These are phyloP conservation scores for Brassica nigra DNA, from an alignment of 345 rosid species.

Conservation along the genomic window DNA sequence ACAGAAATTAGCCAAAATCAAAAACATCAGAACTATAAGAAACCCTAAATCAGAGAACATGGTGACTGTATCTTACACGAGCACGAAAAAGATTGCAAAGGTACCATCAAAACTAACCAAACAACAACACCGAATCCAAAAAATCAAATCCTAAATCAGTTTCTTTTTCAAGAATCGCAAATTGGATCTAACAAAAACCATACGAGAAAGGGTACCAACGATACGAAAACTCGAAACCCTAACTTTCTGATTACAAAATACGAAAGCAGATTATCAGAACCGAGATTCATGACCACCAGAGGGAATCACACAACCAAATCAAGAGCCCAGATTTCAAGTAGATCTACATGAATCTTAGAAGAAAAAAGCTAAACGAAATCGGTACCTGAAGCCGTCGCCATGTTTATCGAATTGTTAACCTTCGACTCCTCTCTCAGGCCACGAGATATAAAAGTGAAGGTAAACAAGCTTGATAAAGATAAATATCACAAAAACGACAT, in stretches of 20 bases:
- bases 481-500: neutral
- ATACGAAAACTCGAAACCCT: neutral
- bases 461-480: neutral
- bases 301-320: constrained; percentile 2
- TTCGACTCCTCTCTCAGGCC: constrained; percentile 16
- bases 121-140: neutral
- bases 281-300: neutral
- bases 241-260: neutral
- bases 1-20: neutral
- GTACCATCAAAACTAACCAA: neutral
- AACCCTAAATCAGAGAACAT: neutral
- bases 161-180: neutral
- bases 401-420: constrained; percentile 1
- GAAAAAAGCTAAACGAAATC: neutral
- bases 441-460: neutral
- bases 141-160: neutral
- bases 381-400: constrained; percentile 43
- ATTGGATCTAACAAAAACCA: neutral
- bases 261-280: neutral
- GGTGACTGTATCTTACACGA: neutral
- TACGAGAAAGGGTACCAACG: neutral
- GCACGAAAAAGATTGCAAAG: neutral
- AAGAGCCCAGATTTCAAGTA: neutral
- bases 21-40: neutral
- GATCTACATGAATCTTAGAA: neutral